phyloP scores from a whole-genome alignment of 805 yeast species.

The Candida palmyrensis region DNA sequence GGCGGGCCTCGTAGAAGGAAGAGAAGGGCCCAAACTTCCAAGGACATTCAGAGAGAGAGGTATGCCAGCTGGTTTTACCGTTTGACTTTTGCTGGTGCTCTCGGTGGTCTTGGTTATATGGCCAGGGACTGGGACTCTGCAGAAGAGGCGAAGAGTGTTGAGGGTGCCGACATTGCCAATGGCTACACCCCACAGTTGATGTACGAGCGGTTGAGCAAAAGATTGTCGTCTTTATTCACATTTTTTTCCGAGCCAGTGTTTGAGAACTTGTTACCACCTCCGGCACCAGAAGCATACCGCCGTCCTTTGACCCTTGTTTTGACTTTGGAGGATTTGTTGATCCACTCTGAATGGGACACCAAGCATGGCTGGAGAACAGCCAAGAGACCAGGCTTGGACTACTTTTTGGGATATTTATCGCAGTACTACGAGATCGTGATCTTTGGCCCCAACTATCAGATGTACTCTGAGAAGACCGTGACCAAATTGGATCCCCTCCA shows the following conservation, averaged over 20 bases:
- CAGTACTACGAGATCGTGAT: constrained; percentile 95
- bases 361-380: constrained; percentile 97
- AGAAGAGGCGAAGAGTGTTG: constrained; percentile 54
- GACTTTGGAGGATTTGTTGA: constrained; percentile 82
- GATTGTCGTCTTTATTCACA: constrained; percentile 71
- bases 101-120: constrained; percentile 58
- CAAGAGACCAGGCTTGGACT: constrained; percentile 97
- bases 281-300: constrained; percentile 85
- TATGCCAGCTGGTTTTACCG: constrained; percentile 72
- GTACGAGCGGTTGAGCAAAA: constrained; percentile 62
- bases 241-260: constrained; percentile 92
- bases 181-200: constrained; percentile 66
- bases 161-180: constrained; percentile 49
- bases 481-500: constrained; percentile 90
- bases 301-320: constrained; percentile 89
- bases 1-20: constrained; percentile 27
- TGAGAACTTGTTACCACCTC: constrained; percentile 90
- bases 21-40: constrained; percentile 55
- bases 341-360: constrained; percentile 90
- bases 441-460: constrained; percentile 79
- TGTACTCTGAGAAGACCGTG: constrained; percentile 78
- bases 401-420: constrained; percentile 89
- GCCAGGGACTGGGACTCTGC: constrained; percentile 82
- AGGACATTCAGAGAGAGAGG: constrained; percentile 78
- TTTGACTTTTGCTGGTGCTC: constrained; percentile 47